Base-by-base conservation (phyloP, 164 flowering plant genomes). In the Macadamia integrifolia region DNA sequence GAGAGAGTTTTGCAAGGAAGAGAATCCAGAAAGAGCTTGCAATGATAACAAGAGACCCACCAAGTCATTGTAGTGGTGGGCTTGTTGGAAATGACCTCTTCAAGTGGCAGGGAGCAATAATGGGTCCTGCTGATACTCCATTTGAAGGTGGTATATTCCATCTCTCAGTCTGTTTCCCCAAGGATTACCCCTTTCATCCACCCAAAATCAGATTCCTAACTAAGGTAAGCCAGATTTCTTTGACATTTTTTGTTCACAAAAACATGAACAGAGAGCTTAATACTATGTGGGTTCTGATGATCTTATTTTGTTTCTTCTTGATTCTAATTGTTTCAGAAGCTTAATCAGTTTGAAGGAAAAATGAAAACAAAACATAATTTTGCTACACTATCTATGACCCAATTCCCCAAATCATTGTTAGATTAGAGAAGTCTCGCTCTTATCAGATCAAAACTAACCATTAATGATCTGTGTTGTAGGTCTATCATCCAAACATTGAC, bases 151-250 rank as follows among this genome's bases (percentile, higher is more conserved):
- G 76, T 9, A 35, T 75, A 50, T 79, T 75, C 72, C 66, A 30
- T 28, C 17, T 75, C n/a, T 75, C 74, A 1, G 49, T 70, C 4
- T 42, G 60, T 17, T 6, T 79, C 11, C 71, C 74, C 17, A 1
- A 3, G 7, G 58, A 75, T 1, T 68, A 73, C 17, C 78, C 81
- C 3, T 43, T 18, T 28, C 50, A 40, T 6, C 77, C 81, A 52
- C 79, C 81, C 30, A 18, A 32, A 8, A 49, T 79, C 68, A 72
- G 68, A 46, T 79, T 79, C 63, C 30, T 15, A 70, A 79, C 79
- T 23, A 75, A 75, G 78, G 81, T 73, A 42, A 1, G 69, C 9
- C 40, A 35, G 3, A 53, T 53, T 53, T 53, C 17, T 14, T 53
- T 53, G 57, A 17, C 57, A 53, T 11, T 53, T 53, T 14, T 53